These are phyloP conservation scores for Rhizopogon roseolus DNA, from an alignment of 768 basidiomycete genomes.

Conservation along the genomic window DNA sequence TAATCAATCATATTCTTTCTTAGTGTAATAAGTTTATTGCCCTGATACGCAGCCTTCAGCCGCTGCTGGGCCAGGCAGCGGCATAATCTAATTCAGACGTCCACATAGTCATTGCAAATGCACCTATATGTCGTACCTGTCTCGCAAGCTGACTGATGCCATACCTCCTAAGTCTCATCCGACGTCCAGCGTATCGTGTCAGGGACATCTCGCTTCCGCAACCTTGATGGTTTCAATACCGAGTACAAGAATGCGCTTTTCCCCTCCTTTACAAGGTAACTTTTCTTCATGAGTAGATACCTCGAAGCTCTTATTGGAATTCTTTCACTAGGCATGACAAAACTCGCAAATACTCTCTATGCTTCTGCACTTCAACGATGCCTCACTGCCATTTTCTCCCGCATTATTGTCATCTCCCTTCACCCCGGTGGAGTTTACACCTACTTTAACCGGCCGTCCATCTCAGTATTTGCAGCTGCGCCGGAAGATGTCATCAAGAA, in stretches of 20 bases:
- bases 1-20: slow-evolving; percentile 1
- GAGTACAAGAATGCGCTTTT: slow-evolving; percentile 21
- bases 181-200: slow-evolving; percentile 18
- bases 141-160: neutral
- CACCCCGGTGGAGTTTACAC: slow-evolving; percentile 30
- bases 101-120: slow-evolving; percentile 51
- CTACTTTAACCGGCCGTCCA: slow-evolving; percentile 7
- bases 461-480: slow-evolving; percentile 25
- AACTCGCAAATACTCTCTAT: slow-evolving; percentile 51
- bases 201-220: slow-evolving; percentile 21
- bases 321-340: slow-evolving; percentile 36
- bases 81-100: slow-evolving; percentile 47
- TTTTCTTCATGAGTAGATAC: too few relatives aligned
- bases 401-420: slow-evolving; percentile 22
- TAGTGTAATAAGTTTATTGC: slow-evolving; percentile 49
- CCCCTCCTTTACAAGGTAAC: slow-evolving; percentile 22
- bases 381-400: slow-evolving; percentile 29
- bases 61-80: slow-evolving; percentile 47
- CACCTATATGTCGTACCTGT: neutral
- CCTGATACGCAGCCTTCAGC: slow-evolving; percentile 50
- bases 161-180: slow-evolving; percentile 28
- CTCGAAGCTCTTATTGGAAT: neutral
- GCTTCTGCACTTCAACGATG: slow-evolving; percentile 45
- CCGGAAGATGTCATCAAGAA: slow-evolving; percentile 15
- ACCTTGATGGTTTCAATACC: slow-evolving; percentile 31